Conservation (phyloP, 1,284 basidiomycete species). For the Boletus sp. region DNA sequence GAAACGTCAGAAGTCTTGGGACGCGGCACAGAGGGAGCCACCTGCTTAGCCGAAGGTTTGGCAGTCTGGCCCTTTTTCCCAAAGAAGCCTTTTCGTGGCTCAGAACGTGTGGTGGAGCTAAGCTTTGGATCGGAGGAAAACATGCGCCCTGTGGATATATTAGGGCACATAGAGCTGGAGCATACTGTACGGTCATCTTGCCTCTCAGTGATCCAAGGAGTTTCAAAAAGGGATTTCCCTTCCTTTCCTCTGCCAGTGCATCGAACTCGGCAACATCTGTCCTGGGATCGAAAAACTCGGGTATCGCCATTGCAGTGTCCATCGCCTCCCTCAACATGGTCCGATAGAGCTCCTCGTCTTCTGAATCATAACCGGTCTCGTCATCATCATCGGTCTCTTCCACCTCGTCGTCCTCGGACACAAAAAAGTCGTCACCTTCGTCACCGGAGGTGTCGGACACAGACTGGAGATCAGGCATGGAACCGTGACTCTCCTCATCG, state of each 20-base stretch:
- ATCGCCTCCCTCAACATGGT: slow-evolving; percentile 65
- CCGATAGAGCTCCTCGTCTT: slow-evolving; percentile 61
- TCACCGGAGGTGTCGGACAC: slow-evolving; percentile 55
- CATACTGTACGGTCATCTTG: slow-evolving; percentile 23
- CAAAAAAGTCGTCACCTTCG: slow-evolving; percentile 29
- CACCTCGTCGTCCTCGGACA: slow-evolving; percentile 36
- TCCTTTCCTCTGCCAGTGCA: slow-evolving; percentile 46
- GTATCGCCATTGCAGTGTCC: slow-evolving; percentile 55
- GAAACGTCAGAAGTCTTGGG: slow-evolving; percentile 8
- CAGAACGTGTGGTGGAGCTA: slow-evolving; percentile 37
- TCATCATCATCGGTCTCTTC: slow-evolving; percentile 41
- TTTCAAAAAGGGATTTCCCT: slow-evolving; percentile 71
- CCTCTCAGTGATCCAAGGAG: slow-evolving; percentile 68
- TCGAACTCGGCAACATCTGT: slow-evolving; percentile 40
- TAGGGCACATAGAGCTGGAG: slow-evolving; percentile 1
- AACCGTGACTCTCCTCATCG: slow-evolving; percentile 41
- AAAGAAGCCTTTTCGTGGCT: slow-evolving; percentile 26
- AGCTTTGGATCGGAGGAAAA: slow-evolving; percentile 63
- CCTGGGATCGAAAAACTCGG: slow-evolving; percentile 50
- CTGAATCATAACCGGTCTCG: slow-evolving; percentile 57
- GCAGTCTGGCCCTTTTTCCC: slow-evolving; percentile 10
- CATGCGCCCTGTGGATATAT: slow-evolving; percentile 52
- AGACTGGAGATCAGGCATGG: slow-evolving; percentile 62
- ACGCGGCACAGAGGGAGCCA: slow-evolving; percentile 6
- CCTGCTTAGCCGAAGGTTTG: slow-evolving; percentile 13